These are phyloP conservation scores for Daldinia decipiens DNA, from an alignment of 495 filamentous ascomycete genomes.

Conservation along the genomic window DNA sequence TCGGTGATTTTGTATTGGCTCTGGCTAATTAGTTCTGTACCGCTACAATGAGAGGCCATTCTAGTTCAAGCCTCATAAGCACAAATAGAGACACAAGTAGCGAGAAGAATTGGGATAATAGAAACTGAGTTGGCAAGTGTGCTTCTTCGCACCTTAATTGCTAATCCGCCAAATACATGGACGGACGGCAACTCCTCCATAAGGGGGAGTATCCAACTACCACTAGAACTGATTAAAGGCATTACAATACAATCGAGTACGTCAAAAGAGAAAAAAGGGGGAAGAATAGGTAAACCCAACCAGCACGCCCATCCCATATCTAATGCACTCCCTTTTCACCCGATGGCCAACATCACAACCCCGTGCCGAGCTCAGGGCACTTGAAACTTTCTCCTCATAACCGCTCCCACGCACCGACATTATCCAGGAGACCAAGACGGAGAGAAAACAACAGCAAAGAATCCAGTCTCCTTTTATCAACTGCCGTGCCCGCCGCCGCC, in stretches of 20 bases:
- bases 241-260: slow-evolving; percentile 40
- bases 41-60: not conserved
- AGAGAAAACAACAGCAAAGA: not conserved
- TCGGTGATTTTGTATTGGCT: not conserved
- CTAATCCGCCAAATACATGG: slow-evolving; percentile 34
- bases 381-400: not conserved
- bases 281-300: slow-evolving; percentile 7
- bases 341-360: slow-evolving; percentile 13
- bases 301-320: slow-evolving; percentile 11
- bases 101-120: not conserved
- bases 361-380: slow-evolving; percentile 1
- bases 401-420: not conserved
- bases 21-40: not conserved
- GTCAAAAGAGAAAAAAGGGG: slow-evolving; percentile 9
- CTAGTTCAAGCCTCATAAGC: not conserved
- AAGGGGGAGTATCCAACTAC: slow-evolving; percentile 44
- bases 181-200: slow-evolving; percentile 37
- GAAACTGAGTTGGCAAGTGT: slow-evolving; percentile 45
- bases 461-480: slow-evolving; percentile 26
- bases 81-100: not conserved
- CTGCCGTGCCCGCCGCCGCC: slow-evolving; percentile 5
- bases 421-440: not conserved
- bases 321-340: slow-evolving; percentile 12
- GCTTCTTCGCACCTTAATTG: slow-evolving; percentile 48
- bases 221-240: slow-evolving; percentile 28